Evolutionary conservation across 345 rosid genomes (phyloP).

Genomic region (Brassica carinata): DNA sequence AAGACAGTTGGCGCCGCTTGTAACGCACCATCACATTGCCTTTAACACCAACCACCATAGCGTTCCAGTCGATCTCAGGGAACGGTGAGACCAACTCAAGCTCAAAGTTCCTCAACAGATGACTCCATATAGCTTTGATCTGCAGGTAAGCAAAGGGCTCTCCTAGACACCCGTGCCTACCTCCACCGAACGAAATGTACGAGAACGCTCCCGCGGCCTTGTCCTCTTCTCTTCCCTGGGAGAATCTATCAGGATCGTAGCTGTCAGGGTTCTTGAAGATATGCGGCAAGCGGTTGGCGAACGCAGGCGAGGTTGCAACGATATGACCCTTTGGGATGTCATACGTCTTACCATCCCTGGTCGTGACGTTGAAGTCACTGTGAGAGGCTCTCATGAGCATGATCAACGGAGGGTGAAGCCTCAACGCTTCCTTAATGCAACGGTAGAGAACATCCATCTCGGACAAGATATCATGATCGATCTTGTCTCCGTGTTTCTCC

Average conservation of each 20-base stretch:
- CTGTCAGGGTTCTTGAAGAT: slow-evolving; percentile 76
- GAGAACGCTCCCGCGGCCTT: slow-evolving; percentile 88
- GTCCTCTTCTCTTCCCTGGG: slow-evolving; percentile 92
- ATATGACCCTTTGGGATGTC: slow-evolving; percentile 97
- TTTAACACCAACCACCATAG: slow-evolving; percentile 99
- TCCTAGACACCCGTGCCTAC: slow-evolving; percentile 97
- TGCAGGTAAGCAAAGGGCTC: slow-evolving; percentile 98
- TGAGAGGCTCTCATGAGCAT: slow-evolving; percentile 87
- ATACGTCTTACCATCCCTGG: slow-evolving; percentile 75
- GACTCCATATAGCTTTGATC: slow-evolving; percentile 99
- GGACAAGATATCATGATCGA: slow-evolving; percentile 85
- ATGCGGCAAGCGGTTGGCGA: slow-evolving; percentile 89
- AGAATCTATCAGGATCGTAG: slow-evolving; percentile 85
- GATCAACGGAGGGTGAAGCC: slow-evolving; percentile 94
- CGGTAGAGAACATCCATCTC: slow-evolving; percentile 94
- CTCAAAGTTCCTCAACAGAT: slow-evolving; percentile 89
- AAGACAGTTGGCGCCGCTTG: slow-evolving; percentile 56
- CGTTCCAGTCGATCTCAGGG: slow-evolving; percentile 98
- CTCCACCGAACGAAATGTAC: slow-evolving; percentile 91
- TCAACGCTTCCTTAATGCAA: slow-evolving; percentile 92
- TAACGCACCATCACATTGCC: slow-evolving; percentile 93
- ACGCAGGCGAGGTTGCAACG: slow-evolving; percentile 93
- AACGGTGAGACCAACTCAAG: slow-evolving; percentile 86
- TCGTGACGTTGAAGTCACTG: slow-evolving; percentile 76
- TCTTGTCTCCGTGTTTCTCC: slow-evolving; percentile 73